Percentiles rank a stretch among this genome's conserved stretches.
phyloP scores from a whole-genome alignment of 805 yeast genomes.

The Ogataea pignaliae region DNA sequence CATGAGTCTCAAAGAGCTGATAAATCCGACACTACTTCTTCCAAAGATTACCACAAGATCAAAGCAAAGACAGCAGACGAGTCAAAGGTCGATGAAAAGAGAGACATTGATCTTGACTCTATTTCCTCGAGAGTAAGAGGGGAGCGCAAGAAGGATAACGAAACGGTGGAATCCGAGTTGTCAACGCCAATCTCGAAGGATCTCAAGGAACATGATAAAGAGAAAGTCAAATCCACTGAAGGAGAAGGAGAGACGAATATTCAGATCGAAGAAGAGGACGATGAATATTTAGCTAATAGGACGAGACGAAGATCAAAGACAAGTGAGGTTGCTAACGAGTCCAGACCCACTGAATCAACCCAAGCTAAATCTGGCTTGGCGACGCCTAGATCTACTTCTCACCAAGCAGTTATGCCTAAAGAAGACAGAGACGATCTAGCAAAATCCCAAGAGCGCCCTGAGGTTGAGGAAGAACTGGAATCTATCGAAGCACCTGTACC shows the following conservation, averaged over 20 bases:
- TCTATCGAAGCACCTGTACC: neutral
- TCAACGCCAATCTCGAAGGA: neutral
- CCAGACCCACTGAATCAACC: conserved; percentile 4
- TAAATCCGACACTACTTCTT: too few species aligned
- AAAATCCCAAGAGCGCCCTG: neutral
- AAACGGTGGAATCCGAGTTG: neutral
- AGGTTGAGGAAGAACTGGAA: neutral
- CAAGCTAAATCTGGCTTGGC: too few species aligned
- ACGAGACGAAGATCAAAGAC: neutral
- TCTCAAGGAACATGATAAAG: neutral
- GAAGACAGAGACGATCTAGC: neutral
- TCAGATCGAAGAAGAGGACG: conserved; percentile 2
- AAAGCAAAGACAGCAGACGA: too few species aligned
- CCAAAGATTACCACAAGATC: too few species aligned
- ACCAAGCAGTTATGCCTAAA: too few species aligned
- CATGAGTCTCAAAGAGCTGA: neutral
- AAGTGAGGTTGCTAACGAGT: neutral
- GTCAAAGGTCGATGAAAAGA: neutral
- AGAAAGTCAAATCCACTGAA: neutral
- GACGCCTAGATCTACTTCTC: too few species aligned
- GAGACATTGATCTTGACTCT: neutral
- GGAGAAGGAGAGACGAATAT: neutral
- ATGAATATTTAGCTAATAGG: neutral
- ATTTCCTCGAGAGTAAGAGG: conserved; percentile 1
- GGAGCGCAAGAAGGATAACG: neutral